These are phyloP conservation scores for Pseudogymnoascus sp. DNA, from an alignment of 2,329 filamentous ascomycete species.

Conservation along the genomic window DNA sequence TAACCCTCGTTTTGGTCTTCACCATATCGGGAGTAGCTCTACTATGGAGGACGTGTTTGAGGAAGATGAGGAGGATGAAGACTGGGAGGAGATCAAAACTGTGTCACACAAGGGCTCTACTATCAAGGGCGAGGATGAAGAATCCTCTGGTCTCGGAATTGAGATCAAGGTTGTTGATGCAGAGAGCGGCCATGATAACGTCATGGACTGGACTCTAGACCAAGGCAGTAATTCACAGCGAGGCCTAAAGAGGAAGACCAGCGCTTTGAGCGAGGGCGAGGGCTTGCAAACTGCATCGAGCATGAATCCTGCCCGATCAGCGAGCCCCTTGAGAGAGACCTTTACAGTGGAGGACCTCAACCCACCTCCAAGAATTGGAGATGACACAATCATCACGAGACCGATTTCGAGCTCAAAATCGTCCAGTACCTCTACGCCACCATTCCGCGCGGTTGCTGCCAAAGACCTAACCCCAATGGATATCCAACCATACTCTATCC, in stretches of 20 bases:
- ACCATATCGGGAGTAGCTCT: constrained; percentile 55
- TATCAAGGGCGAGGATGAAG: constrained; percentile 31
- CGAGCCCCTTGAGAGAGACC: constrained; percentile 43
- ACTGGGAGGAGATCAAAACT: constrained; percentile 31
- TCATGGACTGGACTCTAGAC: constrained; percentile 34
- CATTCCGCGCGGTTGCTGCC: constrained; percentile 21
- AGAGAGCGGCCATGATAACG: constrained; percentile 30
- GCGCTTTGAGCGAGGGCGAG: constrained; percentile 38
- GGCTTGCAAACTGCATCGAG: constrained; percentile 28
- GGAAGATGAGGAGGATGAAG: constrained; percentile 63
- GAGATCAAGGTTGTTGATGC: constrained; percentile 39
- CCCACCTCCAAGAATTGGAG: constrained; percentile 21
- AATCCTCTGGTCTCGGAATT: constrained; percentile 31
- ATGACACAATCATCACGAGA: constrained; percentile 13
- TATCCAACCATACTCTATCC: constrained; percentile 32
- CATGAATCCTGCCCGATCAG: constrained; percentile 41
- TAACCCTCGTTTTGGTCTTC: constrained; percentile 49
- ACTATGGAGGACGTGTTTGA: constrained; percentile 84
- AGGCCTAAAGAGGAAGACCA: constrained; percentile 37
- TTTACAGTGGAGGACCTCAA: constrained; percentile 33
- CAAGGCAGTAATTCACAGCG: constrained; percentile 24
- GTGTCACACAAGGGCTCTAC: constrained; percentile 29
- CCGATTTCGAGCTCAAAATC: constrained; percentile 29
- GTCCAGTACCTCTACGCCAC: constrained; percentile 28
- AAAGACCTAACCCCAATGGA: constrained; percentile 45